These are phyloP conservation scores for Saccharomyces kudriavzevii DNA, from an alignment of 805 yeast species.

Conservation along the genomic window DNA sequence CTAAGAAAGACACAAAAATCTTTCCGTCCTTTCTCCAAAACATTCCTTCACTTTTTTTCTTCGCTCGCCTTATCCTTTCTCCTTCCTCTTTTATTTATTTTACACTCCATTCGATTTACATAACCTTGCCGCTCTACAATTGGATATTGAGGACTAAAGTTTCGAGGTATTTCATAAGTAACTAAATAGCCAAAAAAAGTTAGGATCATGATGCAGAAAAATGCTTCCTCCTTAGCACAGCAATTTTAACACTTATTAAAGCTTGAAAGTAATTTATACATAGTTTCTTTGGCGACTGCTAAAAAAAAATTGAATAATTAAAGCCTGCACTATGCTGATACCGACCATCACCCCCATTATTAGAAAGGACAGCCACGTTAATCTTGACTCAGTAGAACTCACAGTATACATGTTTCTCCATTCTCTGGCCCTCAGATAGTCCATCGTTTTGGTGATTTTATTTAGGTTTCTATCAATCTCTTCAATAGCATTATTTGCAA, in stretches of 20 bases:
- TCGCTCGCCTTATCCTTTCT: background rate
- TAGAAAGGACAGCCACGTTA: constrained; percentile 61
- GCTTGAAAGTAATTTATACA: constrained; percentile 17
- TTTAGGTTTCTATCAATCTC: constrained; percentile 49
- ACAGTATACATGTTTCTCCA: constrained; percentile 91
- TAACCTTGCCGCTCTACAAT: background rate
- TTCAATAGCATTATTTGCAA: constrained; percentile 43
- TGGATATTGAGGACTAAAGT: background rate
- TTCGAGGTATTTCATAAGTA: background rate
- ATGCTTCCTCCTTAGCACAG: background rate
- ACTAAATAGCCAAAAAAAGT: background rate
- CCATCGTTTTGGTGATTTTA: constrained; percentile 52
- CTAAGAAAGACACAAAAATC: background rate
- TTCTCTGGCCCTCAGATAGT: constrained; percentile 89
- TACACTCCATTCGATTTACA: background rate
- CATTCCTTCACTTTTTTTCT: background rate
- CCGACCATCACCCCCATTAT: constrained; percentile 65
- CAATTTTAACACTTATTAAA: background rate
- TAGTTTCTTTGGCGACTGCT: constrained; percentile 36
- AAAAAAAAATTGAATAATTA: constrained; percentile 71
- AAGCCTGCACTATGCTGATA: constrained; percentile 64
- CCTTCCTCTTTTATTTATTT: background rate
- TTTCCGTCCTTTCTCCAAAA: background rate
- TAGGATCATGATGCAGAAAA: background rate
- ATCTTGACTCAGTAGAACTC: constrained; percentile 62